Evolutionary conservation across 495 filamentous ascomycete genomes (phyloP), one percentile per base, ranked within the genome.

Genomic region (Talaromyces liani): DNA sequence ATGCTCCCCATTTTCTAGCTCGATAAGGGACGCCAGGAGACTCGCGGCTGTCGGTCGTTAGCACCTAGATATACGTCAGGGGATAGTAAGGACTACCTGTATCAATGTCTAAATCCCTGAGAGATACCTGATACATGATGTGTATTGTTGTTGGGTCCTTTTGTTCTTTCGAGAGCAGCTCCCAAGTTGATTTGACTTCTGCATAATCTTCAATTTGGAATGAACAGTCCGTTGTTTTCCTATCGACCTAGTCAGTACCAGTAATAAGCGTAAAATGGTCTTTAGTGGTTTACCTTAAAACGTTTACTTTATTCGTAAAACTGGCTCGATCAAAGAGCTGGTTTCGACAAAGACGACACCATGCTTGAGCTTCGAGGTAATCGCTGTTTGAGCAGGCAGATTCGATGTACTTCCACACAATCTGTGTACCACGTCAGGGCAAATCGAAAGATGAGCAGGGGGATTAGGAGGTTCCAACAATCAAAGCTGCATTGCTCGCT

Each of bases 341-440:
- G 63, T 91, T 87, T 49, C 87, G 73, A n/a, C 86, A 84, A 18
- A 94, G 72, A 18, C 68, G 77, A 69, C 91, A 94, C 93, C 91
- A 97, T 61, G 73, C 73, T 66, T 88, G 82, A 2, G 88, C 81
- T 27, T 76, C 62, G 16, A 82, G 78, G 61, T 81, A 82, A 31
- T 84, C 75, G 0, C 78, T 75, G 45, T 83, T 77, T 12, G 69
- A 76, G 64, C 83, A 84, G 24, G 78, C 77, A 4, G 77, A 72
- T 39, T 91, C 88, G 31, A 90, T 75, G 51, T 79, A 78, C 71
- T 91, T 96, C 90, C 91, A 94, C 27, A 95, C 75, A 10, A 94
- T 75, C 86, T 93, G 58, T 34, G 54, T 62, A 8, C 24, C 51
- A 7, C 29, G 68, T 71, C 22, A 70, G 69, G 71, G 47, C 57